Percentiles rank a stretch among this genome's conserved stretches.
These are phyloP conservation scores for Phytopythium mirpurense DNA, from an alignment of 352 stramenopile genomes.

Conservation along the genomic window DNA sequence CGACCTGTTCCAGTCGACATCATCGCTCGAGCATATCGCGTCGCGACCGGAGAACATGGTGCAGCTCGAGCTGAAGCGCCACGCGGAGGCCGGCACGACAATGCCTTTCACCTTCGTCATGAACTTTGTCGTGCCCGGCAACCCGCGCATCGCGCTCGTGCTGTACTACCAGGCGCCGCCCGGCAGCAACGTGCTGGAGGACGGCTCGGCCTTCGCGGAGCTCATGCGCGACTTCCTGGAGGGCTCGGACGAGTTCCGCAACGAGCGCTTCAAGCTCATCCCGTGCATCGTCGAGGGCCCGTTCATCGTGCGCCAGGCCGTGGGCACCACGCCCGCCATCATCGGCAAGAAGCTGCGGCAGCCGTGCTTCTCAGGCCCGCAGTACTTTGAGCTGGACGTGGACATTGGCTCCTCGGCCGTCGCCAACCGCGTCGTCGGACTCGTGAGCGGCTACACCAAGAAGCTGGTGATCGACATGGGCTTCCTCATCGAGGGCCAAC, in stretches of 20 bases:
- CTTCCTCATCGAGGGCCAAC: conserved; percentile 65
- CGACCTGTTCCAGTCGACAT: conserved; percentile 55
- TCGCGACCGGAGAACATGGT: conserved; percentile 53
- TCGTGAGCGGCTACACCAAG: conserved; percentile 70
- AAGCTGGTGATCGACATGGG: conserved; percentile 84
- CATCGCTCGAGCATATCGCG: conserved; percentile 57
- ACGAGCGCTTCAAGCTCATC: conserved; percentile 82
- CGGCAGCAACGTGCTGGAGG: conserved; percentile 32
- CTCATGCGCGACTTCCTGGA: conserved; percentile 74
- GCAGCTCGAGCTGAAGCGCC: conserved; percentile 49
- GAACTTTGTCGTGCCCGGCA: conserved; percentile 72
- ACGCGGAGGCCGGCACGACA: conserved; percentile 48
- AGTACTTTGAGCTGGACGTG: conserved; percentile 77
- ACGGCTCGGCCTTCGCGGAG: conserved; percentile 59
- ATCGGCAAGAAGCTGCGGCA: conserved; percentile 76
- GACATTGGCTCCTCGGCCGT: conserved; percentile 71
- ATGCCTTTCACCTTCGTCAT: conserved; percentile 80
- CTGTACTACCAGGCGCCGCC: conserved; percentile 68
- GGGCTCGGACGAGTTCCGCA: conserved; percentile 67
- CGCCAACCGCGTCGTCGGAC: conserved; percentile 65
- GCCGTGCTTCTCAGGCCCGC: conserved; percentile 46
- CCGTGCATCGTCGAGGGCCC: conserved; percentile 74
- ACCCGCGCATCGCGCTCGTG: conserved; percentile 53
- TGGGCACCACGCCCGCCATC: conserved; percentile 64
- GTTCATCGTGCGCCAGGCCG: conserved; percentile 76